phyloP scores from a whole-genome alignment of 2,329 filamentous ascomycete genomes.

The Calonectria hongkongensis region DNA sequence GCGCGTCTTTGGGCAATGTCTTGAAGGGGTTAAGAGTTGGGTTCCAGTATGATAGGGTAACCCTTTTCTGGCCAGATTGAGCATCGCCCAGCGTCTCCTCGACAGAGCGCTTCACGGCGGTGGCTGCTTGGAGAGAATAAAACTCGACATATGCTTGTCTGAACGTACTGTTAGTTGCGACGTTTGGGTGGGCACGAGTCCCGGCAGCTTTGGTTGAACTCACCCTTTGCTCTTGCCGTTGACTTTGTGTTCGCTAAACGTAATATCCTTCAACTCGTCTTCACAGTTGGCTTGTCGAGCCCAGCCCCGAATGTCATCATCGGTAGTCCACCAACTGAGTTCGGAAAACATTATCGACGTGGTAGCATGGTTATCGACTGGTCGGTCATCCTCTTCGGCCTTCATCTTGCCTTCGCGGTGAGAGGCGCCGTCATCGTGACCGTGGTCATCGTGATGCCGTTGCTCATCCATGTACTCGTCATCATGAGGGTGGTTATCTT shows the following conservation, averaged over 20 bases:
- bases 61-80: constrained; percentile 79
- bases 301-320: constrained; percentile 96
- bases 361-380: constrained; percentile 76
- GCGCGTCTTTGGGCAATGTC: constrained; percentile 91
- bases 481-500: constrained; percentile 53
- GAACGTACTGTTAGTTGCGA: constrained; percentile 40
- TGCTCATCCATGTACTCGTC: constrained; percentile 65
- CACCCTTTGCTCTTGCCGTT: constrained; percentile 99
- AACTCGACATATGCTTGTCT: constrained; percentile 91
- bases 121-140: constrained; percentile 86
- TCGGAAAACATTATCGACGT: constrained; percentile 90
- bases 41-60: constrained; percentile 83
- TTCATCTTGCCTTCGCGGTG: constrained; percentile 76
- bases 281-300: constrained; percentile 86
- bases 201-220: constrained; percentile 54
- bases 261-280: constrained; percentile 91
- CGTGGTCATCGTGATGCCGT: constrained; percentile 62
- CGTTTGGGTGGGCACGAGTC: neutral
- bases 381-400: constrained; percentile 74
- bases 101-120: constrained; percentile 88
- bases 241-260: constrained; percentile 98
- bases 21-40: constrained; percentile 90
- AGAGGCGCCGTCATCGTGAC: constrained; percentile 63
- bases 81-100: constrained; percentile 75
- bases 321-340: constrained; percentile 96